Conservation (phyloP, 2,329 filamentous ascomycete species). For the Sporothrix dimorphospora region DNA sequence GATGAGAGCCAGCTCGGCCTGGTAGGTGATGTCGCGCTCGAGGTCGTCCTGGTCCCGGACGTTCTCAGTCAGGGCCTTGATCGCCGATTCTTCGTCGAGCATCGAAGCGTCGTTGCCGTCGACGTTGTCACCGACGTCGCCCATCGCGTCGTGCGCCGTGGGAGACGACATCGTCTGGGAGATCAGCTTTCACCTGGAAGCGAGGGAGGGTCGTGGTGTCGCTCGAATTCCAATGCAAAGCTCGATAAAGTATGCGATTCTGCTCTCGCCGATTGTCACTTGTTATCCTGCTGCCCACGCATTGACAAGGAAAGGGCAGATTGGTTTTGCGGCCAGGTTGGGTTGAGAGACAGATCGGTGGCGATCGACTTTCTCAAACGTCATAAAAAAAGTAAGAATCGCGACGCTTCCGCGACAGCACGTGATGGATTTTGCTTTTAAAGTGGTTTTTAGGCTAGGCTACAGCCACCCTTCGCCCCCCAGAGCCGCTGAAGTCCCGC, state of each 20-base stretch:
- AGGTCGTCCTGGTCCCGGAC: conserved; percentile 87
- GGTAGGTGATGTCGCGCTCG: conserved; percentile 77
- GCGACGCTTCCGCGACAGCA: conserved; percentile 30
- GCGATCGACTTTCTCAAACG: neutral
- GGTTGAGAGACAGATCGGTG: neutral
- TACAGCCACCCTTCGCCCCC: neutral
- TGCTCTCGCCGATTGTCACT: neutral
- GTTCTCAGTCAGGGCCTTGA: conserved; percentile 66
- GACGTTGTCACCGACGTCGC: neutral
- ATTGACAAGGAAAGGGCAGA: neutral
- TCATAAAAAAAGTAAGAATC: conserved; percentile 8
- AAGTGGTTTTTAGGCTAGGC: conserved; percentile 16
- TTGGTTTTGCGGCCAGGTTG: neutral
- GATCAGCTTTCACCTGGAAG: neutral
- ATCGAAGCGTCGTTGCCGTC: conserved; percentile 18
- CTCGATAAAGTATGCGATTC: neutral
- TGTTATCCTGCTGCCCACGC: neutral
- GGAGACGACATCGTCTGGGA: neutral
- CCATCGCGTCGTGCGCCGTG: neutral
- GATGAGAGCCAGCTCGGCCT: conserved; percentile 62
- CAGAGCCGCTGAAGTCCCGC: neutral
- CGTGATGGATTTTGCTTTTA: conserved; percentile 23
- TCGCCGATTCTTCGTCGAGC: conserved; percentile 61
- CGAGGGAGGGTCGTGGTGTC: neutral
- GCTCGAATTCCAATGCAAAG: neutral